A percentile compares a stretch with the other conserved stretches of the same genome.
These are phyloP conservation scores for Coniella vitis DNA, from an alignment of 2,329 filamentous ascomycete genomes.

Conservation along the genomic window DNA sequence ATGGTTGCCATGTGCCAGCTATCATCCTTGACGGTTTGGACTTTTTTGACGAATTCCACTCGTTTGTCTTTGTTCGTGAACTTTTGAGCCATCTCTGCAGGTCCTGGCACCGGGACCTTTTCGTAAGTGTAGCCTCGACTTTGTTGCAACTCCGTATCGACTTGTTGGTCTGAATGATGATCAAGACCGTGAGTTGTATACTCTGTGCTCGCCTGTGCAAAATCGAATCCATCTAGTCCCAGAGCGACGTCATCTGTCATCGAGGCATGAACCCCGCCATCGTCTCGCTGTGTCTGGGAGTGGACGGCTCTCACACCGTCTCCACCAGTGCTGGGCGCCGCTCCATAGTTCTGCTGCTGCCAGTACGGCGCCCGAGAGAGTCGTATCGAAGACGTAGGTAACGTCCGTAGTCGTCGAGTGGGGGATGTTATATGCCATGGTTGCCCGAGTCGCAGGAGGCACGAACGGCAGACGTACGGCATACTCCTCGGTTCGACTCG, in stretches of 20 bases:
- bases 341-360: constrained; percentile 1
- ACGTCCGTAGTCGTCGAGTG: not conserved
- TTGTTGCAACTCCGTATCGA: not conserved
- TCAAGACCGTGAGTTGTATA: not conserved
- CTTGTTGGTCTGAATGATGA: not conserved
- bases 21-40: not conserved
- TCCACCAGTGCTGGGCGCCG: not conserved
- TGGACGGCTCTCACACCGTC: not conserved
- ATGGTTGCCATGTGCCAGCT: not conserved
- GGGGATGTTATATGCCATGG: constrained; percentile 3
- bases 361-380: not conserved
- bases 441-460: constrained; percentile 15
- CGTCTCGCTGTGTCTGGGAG: not conserved
- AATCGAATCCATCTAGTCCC: not conserved
- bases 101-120: not conserved
- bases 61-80: not conserved
- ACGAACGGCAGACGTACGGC: constrained; percentile 15
- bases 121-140: not conserved
- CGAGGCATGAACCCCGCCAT: not conserved
- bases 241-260: not conserved
- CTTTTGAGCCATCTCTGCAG: not conserved
- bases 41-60: constrained; percentile 1
- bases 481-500: constrained; percentile 11
- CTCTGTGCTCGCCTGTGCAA: not conserved
- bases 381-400: not conserved